Evolutionary conservation across 75 land plant species (phyloP).

Genomic region (Pinus tabuliformis): DNA sequence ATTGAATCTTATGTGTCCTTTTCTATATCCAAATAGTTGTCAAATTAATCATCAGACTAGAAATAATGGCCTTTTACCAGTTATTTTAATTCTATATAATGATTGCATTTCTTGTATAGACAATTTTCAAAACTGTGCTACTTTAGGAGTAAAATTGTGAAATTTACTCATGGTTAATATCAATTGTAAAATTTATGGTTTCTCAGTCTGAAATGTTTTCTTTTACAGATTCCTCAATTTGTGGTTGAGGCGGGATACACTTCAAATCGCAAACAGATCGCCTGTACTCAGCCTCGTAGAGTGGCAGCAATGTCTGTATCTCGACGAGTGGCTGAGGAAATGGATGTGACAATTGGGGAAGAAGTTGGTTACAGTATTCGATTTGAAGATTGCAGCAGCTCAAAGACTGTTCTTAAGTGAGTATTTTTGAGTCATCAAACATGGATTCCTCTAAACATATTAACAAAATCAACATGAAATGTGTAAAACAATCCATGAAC

Average conservation of each 20-base stretch:
- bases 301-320: conserved; percentile 99
- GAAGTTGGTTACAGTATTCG: conserved; percentile 99
- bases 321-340: conserved; percentile 93
- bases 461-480: too few species aligned
- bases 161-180: neutral
- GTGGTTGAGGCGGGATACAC: conserved; percentile 82
- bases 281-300: conserved; percentile 95
- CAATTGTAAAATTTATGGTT: neutral
- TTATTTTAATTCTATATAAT: too few species aligned
- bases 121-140: too few species aligned
- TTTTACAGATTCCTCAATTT: conserved; percentile 93
- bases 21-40: too few species aligned
- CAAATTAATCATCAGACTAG: too few species aligned
- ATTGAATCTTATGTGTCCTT: too few species aligned
- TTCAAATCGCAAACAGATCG: conserved; percentile 67
- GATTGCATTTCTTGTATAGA: too few species aligned
- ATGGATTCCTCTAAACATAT: too few species aligned
- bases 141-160: too few species aligned
- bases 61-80: too few species aligned
- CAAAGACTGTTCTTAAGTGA: conserved; percentile 86
- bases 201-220: neutral
- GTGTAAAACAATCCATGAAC: too few species aligned
- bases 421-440: neutral
- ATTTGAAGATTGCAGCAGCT: conserved; percentile 96
- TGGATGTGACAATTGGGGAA: conserved; percentile 98